These are phyloP conservation scores for Geoglossum cookeanum DNA, from an alignment of 2,329 filamentous ascomycete genomes.

Conservation along the genomic window DNA sequence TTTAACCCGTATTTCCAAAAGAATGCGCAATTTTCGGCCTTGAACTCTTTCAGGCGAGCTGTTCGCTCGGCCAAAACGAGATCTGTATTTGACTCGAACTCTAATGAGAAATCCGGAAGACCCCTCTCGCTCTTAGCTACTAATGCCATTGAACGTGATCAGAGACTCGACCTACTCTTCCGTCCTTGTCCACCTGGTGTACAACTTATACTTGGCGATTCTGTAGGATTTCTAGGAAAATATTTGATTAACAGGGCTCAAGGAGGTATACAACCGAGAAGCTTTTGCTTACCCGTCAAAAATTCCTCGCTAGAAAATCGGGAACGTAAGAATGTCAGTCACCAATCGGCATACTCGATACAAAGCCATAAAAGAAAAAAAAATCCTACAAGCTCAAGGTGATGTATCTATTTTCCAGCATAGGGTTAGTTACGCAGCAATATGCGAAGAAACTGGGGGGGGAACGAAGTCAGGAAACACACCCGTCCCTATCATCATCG, in stretches of 20 bases:
- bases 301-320: constrained; percentile 41
- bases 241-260: not conserved
- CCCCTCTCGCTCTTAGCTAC: not conserved
- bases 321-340: not conserved
- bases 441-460: not conserved
- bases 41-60: not conserved
- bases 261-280: not conserved
- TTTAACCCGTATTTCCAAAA: not conserved
- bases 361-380: not conserved
- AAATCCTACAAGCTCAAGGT: constrained; percentile 34
- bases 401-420: constrained; percentile 17
- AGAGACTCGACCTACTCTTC: not conserved
- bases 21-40: not conserved
- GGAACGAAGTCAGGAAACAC: constrained; percentile 17
- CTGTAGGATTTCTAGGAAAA: constrained; percentile 10
- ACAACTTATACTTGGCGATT: constrained; percentile 7
- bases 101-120: not conserved
- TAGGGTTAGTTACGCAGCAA: not conserved
- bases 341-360: not conserved
- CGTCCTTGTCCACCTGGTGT: not conserved
- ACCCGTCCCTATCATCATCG: constrained; percentile 89
- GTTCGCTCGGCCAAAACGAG: not conserved
- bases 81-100: not conserved
- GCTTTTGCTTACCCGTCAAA: constrained; percentile 32
- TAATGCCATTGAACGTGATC: not conserved